Evolutionary conservation across 2,329 filamentous ascomycete genomes (phyloP).

Genomic region (Hypoxylon sp.): DNA sequence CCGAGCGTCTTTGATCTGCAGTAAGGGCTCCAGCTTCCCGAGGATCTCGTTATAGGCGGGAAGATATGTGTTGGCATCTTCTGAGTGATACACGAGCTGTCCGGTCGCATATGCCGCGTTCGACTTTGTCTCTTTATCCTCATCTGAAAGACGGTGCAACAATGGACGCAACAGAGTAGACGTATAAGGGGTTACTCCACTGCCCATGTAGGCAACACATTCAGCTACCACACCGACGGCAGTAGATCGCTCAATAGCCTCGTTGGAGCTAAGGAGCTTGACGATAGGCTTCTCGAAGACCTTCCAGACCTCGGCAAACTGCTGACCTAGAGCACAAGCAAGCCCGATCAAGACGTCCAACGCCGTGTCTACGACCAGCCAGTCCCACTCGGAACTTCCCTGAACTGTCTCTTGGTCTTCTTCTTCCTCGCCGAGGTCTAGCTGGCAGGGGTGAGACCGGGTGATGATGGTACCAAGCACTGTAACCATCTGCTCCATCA

Average conservation of each 20-base stretch:
- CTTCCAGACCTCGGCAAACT: slow-evolving; percentile 93
- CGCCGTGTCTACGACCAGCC: slow-evolving; percentile 95
- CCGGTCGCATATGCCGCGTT: slow-evolving; percentile 95
- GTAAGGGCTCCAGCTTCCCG: slow-evolving; percentile 85
- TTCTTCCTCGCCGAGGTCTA: slow-evolving; percentile 86
- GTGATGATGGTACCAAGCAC: slow-evolving; percentile 85
- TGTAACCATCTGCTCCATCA: slow-evolving; percentile 82
- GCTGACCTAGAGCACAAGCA: slow-evolving; percentile 82
- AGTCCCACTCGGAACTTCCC: slow-evolving; percentile 95
- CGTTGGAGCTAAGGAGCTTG: slow-evolving; percentile 88
- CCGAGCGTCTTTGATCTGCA: slow-evolving; percentile 82
- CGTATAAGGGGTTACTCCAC: slow-evolving; percentile 86
- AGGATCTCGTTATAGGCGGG: slow-evolving; percentile 84
- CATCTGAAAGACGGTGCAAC: slow-evolving; percentile 87
- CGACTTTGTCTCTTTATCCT: slow-evolving; percentile 92
- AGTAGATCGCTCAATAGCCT: slow-evolving; percentile 88
- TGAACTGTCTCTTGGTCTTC: slow-evolving; percentile 79
- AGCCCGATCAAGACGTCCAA: slow-evolving; percentile 91
- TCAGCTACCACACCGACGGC: slow-evolving; percentile 94
- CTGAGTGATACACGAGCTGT: slow-evolving; percentile 85
- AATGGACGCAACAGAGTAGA: slow-evolving; percentile 82
- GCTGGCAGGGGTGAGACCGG: slow-evolving; percentile 92
- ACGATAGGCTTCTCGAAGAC: slow-evolving; percentile 93
- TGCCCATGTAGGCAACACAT: slow-evolving; percentile 87
- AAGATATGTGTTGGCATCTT: slow-evolving; percentile 79